These are phyloP conservation scores for Aspergillus tanneri DNA, from an alignment of 2,329 filamentous ascomycete genomes.

Conservation along the genomic window DNA sequence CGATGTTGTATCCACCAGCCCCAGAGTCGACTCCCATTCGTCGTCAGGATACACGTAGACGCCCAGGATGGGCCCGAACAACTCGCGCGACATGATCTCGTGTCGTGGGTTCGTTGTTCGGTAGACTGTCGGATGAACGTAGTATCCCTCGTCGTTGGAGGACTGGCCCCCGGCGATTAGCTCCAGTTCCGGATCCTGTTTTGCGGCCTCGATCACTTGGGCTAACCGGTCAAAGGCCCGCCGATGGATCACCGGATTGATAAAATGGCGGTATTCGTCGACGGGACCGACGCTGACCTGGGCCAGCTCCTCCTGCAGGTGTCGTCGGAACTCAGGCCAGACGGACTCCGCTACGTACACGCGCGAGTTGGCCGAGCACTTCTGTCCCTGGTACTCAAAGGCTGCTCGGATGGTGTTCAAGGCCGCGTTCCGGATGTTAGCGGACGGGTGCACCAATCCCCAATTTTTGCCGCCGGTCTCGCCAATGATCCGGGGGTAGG, in stretches of 20 bases:
- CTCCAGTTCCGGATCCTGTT: conserved; percentile 69
- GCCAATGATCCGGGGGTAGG: conserved; percentile 83
- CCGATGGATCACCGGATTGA: conserved; percentile 83
- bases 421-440: conserved; percentile 74
- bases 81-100: conserved; percentile 70
- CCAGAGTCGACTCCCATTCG: conserved; percentile 54
- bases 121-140: conserved; percentile 80
- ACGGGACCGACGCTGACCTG: conserved; percentile 66
- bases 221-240: conserved; percentile 76
- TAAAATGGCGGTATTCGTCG: conserved; percentile 66
- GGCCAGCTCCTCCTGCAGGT: conserved; percentile 63
- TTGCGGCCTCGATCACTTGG: conserved; percentile 71
- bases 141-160: conserved; percentile 69
- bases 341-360: conserved; percentile 73
- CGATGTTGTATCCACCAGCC: conserved; percentile 41
- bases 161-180: conserved; percentile 73
- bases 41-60: conserved; percentile 75
- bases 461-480: conserved; percentile 95
- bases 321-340: conserved; percentile 67
- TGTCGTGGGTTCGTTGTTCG: conserved; percentile 69
- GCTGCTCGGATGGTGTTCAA: conserved; percentile 80
- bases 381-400: conserved; percentile 89
- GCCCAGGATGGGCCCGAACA: conserved; percentile 76
- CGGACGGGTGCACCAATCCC: conserved; percentile 74
- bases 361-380: conserved; percentile 82